A percentile compares a stretch with the other conserved stretches of the same genome.
Evolutionary conservation across 345 rosid genomes (phyloP).

Genomic region (Physaria fendleri): DNA sequence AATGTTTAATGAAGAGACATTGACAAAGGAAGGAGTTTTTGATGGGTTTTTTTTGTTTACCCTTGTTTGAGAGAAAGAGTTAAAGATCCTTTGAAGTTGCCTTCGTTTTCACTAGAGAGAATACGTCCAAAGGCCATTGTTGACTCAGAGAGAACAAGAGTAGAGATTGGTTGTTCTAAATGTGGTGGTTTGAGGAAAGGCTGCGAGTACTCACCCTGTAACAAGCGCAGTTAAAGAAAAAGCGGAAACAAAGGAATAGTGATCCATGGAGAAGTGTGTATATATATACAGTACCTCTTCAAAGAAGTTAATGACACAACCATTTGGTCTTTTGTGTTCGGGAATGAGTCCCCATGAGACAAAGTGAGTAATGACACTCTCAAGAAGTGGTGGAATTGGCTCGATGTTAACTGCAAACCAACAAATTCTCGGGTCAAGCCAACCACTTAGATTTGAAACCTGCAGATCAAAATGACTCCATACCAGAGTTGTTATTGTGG

Average conservation of each 20-base stretch:
- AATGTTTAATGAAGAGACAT: background rate
- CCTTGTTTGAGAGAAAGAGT: constrained; percentile 71
- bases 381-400: background rate
- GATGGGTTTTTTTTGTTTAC: constrained; percentile 34
- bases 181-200: constrained; percentile 97
- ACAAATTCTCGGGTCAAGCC: background rate
- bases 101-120: constrained; percentile 66
- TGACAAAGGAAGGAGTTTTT: background rate
- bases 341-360: background rate
- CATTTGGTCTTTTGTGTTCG: background rate
- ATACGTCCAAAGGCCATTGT: constrained; percentile 83
- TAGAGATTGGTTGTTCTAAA: constrained; percentile 85
- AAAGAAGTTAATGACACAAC: background rate
- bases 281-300: background rate
- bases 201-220: constrained; percentile 80
- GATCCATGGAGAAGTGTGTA: background rate
- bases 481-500: no score
- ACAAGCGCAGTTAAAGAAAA: background rate
- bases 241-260: background rate
- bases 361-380: background rate
- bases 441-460: no score
- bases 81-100: constrained; percentile 78
- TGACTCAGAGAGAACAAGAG: constrained; percentile 78
- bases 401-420: background rate
- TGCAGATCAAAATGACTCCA: no score